Conservation (phyloP, 331 rosid genomes). For the Arachis monticola region DNA sequence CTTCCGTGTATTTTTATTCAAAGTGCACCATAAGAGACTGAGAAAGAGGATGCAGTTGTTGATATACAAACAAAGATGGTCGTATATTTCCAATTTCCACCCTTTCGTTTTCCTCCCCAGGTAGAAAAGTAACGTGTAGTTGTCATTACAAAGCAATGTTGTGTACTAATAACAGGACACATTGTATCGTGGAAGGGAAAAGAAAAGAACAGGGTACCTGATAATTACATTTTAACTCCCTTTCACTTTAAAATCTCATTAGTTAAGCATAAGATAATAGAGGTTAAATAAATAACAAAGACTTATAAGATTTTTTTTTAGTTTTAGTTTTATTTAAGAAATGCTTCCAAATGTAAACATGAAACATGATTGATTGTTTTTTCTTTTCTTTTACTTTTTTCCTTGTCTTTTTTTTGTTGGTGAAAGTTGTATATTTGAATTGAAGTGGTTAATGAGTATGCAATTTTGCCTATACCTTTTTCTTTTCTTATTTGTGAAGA, state of each 20-base stretch:
- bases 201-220: background rate
- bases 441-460: background rate
- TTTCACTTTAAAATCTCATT: background rate
- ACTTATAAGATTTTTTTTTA: too few species aligned
- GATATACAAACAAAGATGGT: too few species aligned
- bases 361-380: background rate
- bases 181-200: background rate
- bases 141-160: background rate
- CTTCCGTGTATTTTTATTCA: too few species aligned
- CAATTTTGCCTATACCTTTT: background rate
- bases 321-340: too few species aligned
- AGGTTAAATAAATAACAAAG: background rate
- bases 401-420: background rate
- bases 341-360: background rate
- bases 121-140: background rate
- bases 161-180: constrained; percentile 3
- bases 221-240: background rate
- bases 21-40: too few species aligned
- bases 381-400: background rate
- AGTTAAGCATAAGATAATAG: background rate
- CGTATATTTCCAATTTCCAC: background rate
- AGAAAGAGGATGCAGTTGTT: too few species aligned
- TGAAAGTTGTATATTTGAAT: background rate
- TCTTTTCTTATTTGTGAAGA: constrained; percentile 7
- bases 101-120: background rate